Percentiles rank a stretch among this genome's conserved stretches.
Conservation (phyloP, 495 filamentous ascomycete species). For the Corynascus novoguineensis region DNA sequence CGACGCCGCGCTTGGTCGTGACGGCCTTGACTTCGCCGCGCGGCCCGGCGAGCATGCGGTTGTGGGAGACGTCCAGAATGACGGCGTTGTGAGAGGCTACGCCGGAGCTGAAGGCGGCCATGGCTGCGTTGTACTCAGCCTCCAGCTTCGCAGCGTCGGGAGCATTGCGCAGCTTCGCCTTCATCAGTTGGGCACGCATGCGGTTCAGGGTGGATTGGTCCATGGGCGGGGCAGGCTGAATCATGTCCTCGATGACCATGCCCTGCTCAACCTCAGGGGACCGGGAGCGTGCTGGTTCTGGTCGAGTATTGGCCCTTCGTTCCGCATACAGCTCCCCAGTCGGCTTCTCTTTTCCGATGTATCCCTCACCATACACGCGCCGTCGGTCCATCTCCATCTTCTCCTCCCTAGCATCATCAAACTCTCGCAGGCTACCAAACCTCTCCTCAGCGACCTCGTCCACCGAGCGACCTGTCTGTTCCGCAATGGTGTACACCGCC, state of each 20-base stretch:
- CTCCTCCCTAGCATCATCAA: conserved; percentile 93
- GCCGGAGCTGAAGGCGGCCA: conserved; percentile 45
- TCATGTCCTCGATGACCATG: conserved; percentile 38
- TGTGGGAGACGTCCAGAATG: conserved; percentile 81
- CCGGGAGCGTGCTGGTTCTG: conserved; percentile 1
- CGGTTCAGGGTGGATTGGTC: conserved; percentile 80
- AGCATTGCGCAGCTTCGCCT: conserved; percentile 74
- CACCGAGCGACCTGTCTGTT: conserved; percentile 62
- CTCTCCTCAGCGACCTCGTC: conserved; percentile 78
- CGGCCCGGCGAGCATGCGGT: conserved; percentile 73
- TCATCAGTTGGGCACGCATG: conserved; percentile 88
- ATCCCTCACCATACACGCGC: conserved; percentile 77
- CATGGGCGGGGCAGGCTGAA: conserved; percentile 44
- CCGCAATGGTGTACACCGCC: conserved; percentile 72
- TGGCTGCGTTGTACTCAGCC: conserved; percentile 71
- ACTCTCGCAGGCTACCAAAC: conserved; percentile 75
- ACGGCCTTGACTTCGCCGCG: conserved; percentile 71
- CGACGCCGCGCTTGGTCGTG: conserved; percentile 69
- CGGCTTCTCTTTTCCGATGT: conserved; percentile 81
- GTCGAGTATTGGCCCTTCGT: conserved; percentile 36
- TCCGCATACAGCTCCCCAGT: conserved; percentile 82
- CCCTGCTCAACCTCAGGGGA: conserved; percentile 38
- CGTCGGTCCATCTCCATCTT: conserved; percentile 86
- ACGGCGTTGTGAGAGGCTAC: conserved; percentile 60
- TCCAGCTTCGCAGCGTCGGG: conserved; percentile 75